These are phyloP conservation scores for Yamadazyma kanchanaburiensis DNA, from an alignment of 1,139 yeast species.

Conservation along the genomic window DNA sequence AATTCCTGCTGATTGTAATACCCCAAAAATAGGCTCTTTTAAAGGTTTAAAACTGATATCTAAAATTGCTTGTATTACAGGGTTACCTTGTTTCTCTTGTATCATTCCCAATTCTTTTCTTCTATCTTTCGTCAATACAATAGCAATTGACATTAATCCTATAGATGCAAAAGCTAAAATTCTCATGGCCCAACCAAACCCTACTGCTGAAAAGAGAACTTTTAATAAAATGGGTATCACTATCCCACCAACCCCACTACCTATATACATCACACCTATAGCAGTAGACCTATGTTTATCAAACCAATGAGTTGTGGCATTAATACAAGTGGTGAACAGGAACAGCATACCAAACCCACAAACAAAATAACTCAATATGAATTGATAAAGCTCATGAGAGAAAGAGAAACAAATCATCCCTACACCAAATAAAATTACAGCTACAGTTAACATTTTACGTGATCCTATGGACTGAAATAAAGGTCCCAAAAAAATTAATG, in stretches of 20 bases:
- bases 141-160: slow-evolving; percentile 1
- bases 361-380: slow-evolving; percentile 20
- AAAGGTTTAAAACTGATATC: slow-evolving; percentile 20
- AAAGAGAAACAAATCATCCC: slow-evolving; percentile 24
- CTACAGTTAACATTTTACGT: slow-evolving; percentile 15
- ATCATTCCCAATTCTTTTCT: slow-evolving; percentile 15
- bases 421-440: slow-evolving; percentile 15
- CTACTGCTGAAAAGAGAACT: slow-evolving; percentile 20
- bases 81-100: slow-evolving; percentile 1
- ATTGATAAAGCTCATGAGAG: slow-evolving; percentile 21
- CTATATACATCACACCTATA: slow-evolving; percentile 23
- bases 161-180: slow-evolving; percentile 17
- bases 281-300: slow-evolving; percentile 20
- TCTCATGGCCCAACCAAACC: slow-evolving; percentile 29
- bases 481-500: slow-evolving; percentile 25
- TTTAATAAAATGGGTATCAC: slow-evolving; percentile 22
- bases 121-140: slow-evolving; percentile 19
- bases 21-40: slow-evolving; percentile 17
- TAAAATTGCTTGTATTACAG: slow-evolving; percentile 9
- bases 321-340: slow-evolving; percentile 23
- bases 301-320: slow-evolving; percentile 23
- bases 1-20: slow-evolving; percentile 20
- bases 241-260: slow-evolving; percentile 30
- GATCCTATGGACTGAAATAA: slow-evolving; percentile 23
- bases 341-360: slow-evolving; percentile 24